Base-by-base conservation (phyloP, 805 yeast genomes). In the Dipodascopsis uninucleata region DNA sequence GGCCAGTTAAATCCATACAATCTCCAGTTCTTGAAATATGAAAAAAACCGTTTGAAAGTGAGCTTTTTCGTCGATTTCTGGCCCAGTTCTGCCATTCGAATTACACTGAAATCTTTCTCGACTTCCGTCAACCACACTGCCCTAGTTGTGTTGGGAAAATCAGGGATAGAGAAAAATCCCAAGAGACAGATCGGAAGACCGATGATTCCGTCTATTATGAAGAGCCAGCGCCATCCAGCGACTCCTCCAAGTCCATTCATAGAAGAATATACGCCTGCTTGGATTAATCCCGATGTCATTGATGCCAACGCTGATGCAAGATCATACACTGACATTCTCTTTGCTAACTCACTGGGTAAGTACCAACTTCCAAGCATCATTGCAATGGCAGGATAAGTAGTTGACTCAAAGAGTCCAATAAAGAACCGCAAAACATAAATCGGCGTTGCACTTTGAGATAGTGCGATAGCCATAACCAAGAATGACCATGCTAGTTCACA, bases 351-450 rank as follows among this genome's bases (percentile, higher is more conserved):
- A 40, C 67, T 67, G 39, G 78, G 71, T 53, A 69, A 69, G 61
- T 77, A 77, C 72, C 75, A 79, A 21, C 76, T 70, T n/a, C 84
- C 85, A 48, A 62, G 34, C 29, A 61, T 39, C 31, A 41, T 55
- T 24, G 52, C 49, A n/a, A 60, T 54, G 1, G 64, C 78, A 4
- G 87, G 83, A 66, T 76, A 71, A 53, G 70, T 74, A n/a, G 81
- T 77, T 3, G 85, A 76, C 60, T 85, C 93, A 61, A 79, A 78
- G 0, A 78, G 75, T 31, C 84, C 88, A 45, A 82, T 71, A 35
- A 82, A 70, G 57, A 82, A 82, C 42, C 90, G 66, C 31, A 80
- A 62, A 1, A 75, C 85, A 58, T 77, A 74, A 22, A 84, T 64
- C 37, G 65, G 69, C 25, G 55, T 47, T 10, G 59, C 56, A 10